A percentile compares a stretch with the other conserved stretches of the same genome.
These are phyloP conservation scores for Aegilops longissima DNA, from an alignment of 176 grass and related monocot species.

Conservation along the genomic window DNA sequence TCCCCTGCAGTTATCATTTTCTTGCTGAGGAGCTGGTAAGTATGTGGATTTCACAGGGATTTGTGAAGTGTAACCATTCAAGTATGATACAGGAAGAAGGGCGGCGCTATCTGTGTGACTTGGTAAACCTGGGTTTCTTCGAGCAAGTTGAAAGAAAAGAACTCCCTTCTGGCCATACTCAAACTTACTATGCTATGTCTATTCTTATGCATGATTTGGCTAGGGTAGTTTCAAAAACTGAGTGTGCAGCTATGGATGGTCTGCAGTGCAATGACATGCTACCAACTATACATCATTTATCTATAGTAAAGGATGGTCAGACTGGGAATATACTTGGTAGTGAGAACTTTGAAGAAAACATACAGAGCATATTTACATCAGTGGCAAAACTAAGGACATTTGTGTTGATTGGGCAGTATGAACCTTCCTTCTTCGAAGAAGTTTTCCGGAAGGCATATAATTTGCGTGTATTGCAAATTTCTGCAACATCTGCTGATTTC, in stretches of 20 bases:
- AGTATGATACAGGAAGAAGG: conserved; percentile 22
- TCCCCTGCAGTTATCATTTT: not conserved
- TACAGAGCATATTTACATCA: not conserved
- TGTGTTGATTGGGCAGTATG: not conserved
- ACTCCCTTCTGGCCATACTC: not conserved
- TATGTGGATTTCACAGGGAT: conserved; percentile 56
- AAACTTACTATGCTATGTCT: not conserved
- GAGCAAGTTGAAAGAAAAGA: not conserved
- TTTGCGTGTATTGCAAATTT: not conserved
- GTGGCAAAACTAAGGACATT: not conserved
- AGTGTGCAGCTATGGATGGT: conserved; percentile 13
- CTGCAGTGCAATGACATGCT: not conserved
- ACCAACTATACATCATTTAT: conserved; percentile 21
- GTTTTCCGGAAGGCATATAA: not conserved
- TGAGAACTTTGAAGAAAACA: not conserved
- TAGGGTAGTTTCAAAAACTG: conserved; percentile 16
- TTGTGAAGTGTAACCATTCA: not conserved
- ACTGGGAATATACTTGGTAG: not conserved
- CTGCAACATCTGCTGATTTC: not conserved
- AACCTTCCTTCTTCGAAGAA: not conserved
- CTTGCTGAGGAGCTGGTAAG: not conserved
- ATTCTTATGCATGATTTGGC: conserved; percentile 20
- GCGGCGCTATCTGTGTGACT: conserved; percentile 11
- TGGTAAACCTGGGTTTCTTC: not conserved
- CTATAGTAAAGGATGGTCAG: conserved; percentile 25